Conservation (phyloP, 306 rosid genomes). For the Herpetospermum pedunculosum region DNA sequence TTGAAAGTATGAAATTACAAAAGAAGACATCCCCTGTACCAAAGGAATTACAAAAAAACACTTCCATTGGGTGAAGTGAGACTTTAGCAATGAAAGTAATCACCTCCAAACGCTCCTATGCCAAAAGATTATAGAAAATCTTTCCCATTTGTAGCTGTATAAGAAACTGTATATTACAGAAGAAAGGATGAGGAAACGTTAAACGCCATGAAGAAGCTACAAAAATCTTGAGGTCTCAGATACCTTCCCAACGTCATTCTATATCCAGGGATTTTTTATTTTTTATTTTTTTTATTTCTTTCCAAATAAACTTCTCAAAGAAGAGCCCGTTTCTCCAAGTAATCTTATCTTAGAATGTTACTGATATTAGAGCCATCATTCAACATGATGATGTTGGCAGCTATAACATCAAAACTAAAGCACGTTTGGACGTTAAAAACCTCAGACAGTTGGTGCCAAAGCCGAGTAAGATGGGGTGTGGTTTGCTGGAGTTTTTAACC, state of each 20-base stretch:
- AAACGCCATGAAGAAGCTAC: background rate
- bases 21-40: no score
- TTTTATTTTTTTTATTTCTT: background rate
- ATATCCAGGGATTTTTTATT: no score
- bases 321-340: background rate
- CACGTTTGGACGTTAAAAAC: background rate
- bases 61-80: no score
- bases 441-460: background rate
- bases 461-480: background rate
- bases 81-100: no score
- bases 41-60: no score
- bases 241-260: background rate
- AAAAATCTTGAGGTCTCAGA: background rate
- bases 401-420: background rate
- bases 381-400: background rate
- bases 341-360: background rate
- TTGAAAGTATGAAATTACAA: no score
- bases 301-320: background rate
- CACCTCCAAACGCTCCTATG: background rate
- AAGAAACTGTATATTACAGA: background rate
- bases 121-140: background rate
- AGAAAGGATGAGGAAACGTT: background rate
- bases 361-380: background rate
- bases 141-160: background rate
- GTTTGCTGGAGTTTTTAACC: background rate